Evolutionary conservation across 768 basidiomycete species (phyloP).

Genomic region (Rhizopogon roseolus): DNA sequence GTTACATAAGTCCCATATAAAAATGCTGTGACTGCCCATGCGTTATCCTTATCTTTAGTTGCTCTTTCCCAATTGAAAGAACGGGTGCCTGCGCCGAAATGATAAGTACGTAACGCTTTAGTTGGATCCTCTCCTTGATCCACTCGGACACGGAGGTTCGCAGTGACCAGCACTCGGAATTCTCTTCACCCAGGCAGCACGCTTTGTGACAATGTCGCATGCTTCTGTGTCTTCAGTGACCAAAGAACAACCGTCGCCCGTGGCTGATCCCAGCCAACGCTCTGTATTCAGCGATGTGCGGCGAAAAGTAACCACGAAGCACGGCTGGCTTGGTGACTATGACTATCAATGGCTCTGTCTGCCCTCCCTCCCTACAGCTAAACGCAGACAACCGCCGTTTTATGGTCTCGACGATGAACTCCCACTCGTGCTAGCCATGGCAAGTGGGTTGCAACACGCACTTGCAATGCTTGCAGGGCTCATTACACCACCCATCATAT

Average conservation of each 20-base stretch:
- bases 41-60: no score
- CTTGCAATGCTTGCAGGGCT: conserved; percentile 81
- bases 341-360: conserved; percentile 73
- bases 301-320: conserved; percentile 40
- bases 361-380: conserved; percentile 51
- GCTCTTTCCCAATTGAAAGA: no score
- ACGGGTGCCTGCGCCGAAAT: no score
- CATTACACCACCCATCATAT: conserved; percentile 81
- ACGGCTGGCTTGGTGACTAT: conserved; percentile 85
- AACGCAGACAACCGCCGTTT: conserved; percentile 53
- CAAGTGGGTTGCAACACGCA: conserved; percentile 70
- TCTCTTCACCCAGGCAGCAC: not conserved
- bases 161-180: not conserved
- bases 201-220: not conserved
- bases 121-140: not conserved
- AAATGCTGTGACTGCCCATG: no score
- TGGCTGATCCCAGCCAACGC: conserved; percentile 6
- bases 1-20: no score
- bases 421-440: conserved; percentile 67
- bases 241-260: conserved; percentile 13
- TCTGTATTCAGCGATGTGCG: conserved; percentile 10
- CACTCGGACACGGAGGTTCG: not conserved
- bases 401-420: conserved; percentile 70
- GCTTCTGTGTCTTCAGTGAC: conserved; percentile 8
- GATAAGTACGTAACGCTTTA: no score